Conservation (phyloP, 2,329 filamentous ascomycete genomes). For the Leptographium wingfieldii region DNA sequence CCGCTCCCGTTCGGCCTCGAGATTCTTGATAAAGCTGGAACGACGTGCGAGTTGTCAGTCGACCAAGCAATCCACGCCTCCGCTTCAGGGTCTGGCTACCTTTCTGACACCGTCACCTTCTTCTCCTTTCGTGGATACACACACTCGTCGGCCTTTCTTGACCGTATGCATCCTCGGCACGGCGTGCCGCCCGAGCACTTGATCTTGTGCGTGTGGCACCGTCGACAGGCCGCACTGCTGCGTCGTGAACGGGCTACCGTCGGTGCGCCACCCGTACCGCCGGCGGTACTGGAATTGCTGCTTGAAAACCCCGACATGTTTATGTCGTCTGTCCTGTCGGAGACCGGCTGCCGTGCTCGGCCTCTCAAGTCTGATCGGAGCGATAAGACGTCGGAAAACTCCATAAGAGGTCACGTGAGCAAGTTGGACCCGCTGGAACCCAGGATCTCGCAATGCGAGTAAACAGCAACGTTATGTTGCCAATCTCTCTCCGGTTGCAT, state of each 20-base stretch:
- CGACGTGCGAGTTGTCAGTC: no score
- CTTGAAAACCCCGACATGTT: neutral
- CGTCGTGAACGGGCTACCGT: neutral
- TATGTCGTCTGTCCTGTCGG: no score
- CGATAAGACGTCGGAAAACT: neutral
- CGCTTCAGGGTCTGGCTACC: neutral
- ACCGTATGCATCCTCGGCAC: neutral
- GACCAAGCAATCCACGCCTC: no score
- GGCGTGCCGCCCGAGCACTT: neutral
- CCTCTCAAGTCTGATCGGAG: neutral
- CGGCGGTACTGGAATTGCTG: neutral
- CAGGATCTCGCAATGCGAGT: no score
- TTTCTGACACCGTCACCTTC: neutral
- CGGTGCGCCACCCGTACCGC: neutral
- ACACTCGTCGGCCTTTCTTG: neutral
- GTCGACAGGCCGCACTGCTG: neutral
- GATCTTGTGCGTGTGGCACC: slow-evolving; percentile 2
- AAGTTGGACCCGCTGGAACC: no score
- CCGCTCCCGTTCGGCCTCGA: neutral
- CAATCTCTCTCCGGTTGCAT: no score
- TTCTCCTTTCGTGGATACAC: neutral
- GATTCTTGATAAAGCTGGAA: neutral
- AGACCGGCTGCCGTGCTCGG: no score
- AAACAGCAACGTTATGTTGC: no score
- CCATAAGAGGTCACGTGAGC: no score